Conservation (phyloP, 352 stramenopile species). For the Pythium aristosporum region DNA sequence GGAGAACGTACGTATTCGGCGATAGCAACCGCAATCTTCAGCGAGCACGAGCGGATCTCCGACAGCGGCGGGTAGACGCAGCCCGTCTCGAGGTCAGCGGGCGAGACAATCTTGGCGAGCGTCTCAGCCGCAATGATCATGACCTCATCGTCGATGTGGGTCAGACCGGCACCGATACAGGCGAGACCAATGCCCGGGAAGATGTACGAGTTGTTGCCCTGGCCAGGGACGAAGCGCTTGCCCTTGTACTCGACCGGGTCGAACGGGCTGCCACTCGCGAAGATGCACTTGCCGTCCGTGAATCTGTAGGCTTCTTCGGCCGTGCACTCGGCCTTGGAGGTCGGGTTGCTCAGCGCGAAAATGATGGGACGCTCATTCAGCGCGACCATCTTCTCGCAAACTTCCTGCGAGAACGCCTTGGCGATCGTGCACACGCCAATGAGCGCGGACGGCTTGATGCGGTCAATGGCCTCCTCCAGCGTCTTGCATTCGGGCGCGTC, state of each 20-base stretch:
- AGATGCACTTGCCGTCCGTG: conserved; percentile 95
- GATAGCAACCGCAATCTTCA: conserved; percentile 91
- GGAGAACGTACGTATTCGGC: conserved; percentile 63
- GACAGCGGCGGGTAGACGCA: conserved; percentile 93
- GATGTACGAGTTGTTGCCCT: conserved; percentile 97
- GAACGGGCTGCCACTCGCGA: conserved; percentile 95
- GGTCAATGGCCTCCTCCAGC: conserved; percentile 76
- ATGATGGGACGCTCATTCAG: conserved; percentile 93
- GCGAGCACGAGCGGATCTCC: conserved; percentile 92
- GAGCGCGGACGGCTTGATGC: conserved; percentile 92
- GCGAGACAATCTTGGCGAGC: conserved; percentile 69
- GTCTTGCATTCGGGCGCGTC: conserved; percentile 62
- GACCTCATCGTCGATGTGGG: conserved; percentile 76
- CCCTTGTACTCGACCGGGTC: conserved; percentile 91
- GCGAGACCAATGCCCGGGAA: conserved; percentile 96
- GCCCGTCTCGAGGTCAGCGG: conserved; percentile 89
- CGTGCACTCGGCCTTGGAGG: conserved; percentile 95
- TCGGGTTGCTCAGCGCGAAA: conserved; percentile 97
- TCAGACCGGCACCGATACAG: conserved; percentile 84
- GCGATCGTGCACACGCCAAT: conserved; percentile 93
- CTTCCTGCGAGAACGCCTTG: conserved; percentile 87
- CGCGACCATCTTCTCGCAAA: conserved; percentile 89
- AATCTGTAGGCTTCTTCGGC: conserved; percentile 96
- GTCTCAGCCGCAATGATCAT: conserved; percentile 83
- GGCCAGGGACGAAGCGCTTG: conserved; percentile 78